Evolutionary conservation across 345 rosid genomes (phyloP).

Genomic region (Sonneratia alba): DNA sequence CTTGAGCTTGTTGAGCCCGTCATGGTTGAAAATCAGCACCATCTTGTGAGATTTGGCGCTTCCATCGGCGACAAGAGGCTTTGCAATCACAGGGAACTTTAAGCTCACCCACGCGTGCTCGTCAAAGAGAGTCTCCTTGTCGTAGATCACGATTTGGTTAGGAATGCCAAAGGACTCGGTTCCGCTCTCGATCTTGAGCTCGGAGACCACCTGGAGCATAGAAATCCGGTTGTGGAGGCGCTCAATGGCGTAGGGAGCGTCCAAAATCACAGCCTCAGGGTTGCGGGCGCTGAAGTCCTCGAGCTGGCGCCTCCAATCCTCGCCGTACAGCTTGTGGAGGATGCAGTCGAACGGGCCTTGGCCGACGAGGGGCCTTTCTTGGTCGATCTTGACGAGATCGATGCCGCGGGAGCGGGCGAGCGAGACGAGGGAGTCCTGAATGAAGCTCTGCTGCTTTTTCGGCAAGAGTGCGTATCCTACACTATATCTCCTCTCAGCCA

Average conservation of each 20-base stretch:
- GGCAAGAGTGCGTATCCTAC: slow-evolving; percentile 49
- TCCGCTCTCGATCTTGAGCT: slow-evolving; percentile 26
- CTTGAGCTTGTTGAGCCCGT: slow-evolving; percentile 37
- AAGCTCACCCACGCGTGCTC: slow-evolving; percentile 26
- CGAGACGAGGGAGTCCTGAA: slow-evolving; percentile 29
- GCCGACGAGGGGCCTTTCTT: slow-evolving; percentile 20
- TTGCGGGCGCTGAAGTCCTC: slow-evolving; percentile 19
- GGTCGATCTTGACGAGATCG: slow-evolving; percentile 39
- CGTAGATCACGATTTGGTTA: slow-evolving; percentile 48
- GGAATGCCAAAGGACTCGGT: slow-evolving; percentile 38
- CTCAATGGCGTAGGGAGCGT: slow-evolving; percentile 38
- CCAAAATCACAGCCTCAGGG: slow-evolving; percentile 33
- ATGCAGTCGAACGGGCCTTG: slow-evolving; percentile 57
- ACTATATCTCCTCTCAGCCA: slow-evolving; percentile 30
- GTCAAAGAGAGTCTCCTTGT: slow-evolving; percentile 30
- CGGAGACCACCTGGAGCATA: slow-evolving; percentile 48
- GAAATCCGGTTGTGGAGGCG: slow-evolving; percentile 44
- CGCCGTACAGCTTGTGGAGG: slow-evolving; percentile 46
- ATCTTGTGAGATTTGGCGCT: slow-evolving; percentile 52
- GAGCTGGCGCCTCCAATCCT: slow-evolving; percentile 38
- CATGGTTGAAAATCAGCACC: slow-evolving; percentile 42
- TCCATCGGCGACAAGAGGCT: slow-evolving; percentile 52
- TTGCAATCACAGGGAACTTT: slow-evolving; percentile 54
- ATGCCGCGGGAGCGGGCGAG: slow-evolving; percentile 32
- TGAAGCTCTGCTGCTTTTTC: slow-evolving; percentile 45